Evolutionary conservation across 257 asterid species (phyloP).

Genomic region (Nicotiana sylvestris): DNA sequence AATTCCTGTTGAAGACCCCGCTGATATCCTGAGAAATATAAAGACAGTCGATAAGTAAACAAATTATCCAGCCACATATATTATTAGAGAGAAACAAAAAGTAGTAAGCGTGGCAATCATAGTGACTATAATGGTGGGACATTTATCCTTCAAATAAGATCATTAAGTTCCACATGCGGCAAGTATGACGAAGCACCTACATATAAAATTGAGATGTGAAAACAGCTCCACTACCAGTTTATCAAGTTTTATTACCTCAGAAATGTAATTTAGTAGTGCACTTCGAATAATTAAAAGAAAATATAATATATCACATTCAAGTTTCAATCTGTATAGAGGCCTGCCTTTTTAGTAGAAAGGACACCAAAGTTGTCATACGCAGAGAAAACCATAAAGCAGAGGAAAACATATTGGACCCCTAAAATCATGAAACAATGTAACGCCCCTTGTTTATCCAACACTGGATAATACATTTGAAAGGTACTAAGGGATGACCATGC

Average conservation of each 20-base stretch:
- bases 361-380: background rate
- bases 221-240: background rate
- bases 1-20: constrained; percentile 87
- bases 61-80: background rate
- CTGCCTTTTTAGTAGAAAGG: background rate
- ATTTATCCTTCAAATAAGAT: background rate
- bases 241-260: background rate
- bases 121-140: background rate
- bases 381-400: background rate
- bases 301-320: background rate
- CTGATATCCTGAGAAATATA: constrained; percentile 58
- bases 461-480: background rate
- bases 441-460: background rate
- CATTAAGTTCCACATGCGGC: background rate
- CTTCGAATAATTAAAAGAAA: background rate
- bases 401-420: background rate
- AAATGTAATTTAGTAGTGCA: background rate
- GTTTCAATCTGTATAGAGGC: background rate
- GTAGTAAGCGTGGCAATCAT: background rate
- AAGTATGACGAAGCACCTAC: background rate
- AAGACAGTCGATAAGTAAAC: background rate
- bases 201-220: background rate
- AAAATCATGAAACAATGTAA: background rate
- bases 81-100: background rate
- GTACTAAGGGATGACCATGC: background rate